Conservation (phyloP, 352 stramenopile species). For the Phytophthora lateralis region DNA sequence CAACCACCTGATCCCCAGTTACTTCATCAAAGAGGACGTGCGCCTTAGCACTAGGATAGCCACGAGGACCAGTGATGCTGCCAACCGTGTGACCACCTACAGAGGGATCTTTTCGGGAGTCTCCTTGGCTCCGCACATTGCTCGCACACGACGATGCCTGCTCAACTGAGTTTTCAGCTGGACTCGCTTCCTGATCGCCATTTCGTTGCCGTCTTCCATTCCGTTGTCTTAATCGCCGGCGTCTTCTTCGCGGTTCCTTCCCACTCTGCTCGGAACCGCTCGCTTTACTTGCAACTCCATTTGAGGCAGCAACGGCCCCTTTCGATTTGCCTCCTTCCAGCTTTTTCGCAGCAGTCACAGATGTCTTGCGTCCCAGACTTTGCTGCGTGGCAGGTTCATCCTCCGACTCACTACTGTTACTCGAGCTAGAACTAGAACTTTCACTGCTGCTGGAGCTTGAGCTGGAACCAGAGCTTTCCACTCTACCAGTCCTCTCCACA, state of each 20-base stretch:
- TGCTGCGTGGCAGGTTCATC: not conserved
- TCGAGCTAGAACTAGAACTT: slow-evolving; percentile 26
- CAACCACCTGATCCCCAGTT: slow-evolving; percentile 29
- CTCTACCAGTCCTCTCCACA: slow-evolving; percentile 13
- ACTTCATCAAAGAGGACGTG: slow-evolving; percentile 52
- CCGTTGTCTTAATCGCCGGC: slow-evolving; percentile 33
- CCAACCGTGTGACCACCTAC: not conserved
- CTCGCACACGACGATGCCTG: not conserved
- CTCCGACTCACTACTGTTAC: slow-evolving; percentile 29
- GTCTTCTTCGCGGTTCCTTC: slow-evolving; percentile 30
- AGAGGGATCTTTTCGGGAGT: not conserved
- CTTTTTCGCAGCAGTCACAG: not conserved
- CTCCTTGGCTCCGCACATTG: slow-evolving; percentile 1
- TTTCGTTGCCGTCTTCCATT: slow-evolving; percentile 19
- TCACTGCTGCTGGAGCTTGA: slow-evolving; percentile 9
- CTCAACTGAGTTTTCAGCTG: not conserved
- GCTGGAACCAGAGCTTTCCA: slow-evolving; percentile 25
- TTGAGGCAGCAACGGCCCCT: not conserved
- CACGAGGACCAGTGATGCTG: slow-evolving; percentile 8
- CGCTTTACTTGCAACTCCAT: slow-evolving; percentile 20
- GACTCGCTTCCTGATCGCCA: slow-evolving; percentile 5
- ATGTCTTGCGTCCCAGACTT: slow-evolving; percentile 22
- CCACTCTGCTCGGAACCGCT: slow-evolving; percentile 3
- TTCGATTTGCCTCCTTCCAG: not conserved
- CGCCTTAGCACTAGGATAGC: slow-evolving; percentile 27